Evolutionary conservation across 75 land plant genomes (phyloP).

Genomic region (Adiantum capillusveneris): DNA sequence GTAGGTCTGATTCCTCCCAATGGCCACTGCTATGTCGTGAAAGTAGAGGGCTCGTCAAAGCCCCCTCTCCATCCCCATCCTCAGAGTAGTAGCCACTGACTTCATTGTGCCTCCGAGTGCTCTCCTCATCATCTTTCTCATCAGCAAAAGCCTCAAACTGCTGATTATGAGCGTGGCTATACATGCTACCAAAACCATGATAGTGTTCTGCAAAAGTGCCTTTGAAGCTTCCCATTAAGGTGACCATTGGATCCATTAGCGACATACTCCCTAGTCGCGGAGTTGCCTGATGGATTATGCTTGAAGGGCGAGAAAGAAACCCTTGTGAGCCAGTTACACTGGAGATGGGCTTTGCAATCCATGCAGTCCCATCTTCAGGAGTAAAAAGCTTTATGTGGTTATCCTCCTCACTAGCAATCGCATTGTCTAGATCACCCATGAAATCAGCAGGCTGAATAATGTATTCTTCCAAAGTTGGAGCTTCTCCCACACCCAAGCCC

Average conservation of each 20-base stretch:
- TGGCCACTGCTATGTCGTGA: slow-evolving; percentile 39
- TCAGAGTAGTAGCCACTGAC: slow-evolving; percentile 46
- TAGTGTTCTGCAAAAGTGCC: slow-evolving; percentile 42
- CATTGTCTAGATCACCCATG: slow-evolving; percentile 19
- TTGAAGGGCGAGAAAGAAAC: slow-evolving; percentile 47
- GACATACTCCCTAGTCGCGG: slow-evolving; percentile 17
- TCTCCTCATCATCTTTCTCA: slow-evolving; percentile 55
- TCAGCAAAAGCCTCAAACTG: slow-evolving; percentile 13
- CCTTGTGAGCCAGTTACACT: slow-evolving; percentile 27
- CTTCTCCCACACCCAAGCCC: slow-evolving; percentile 73
- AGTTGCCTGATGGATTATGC: slow-evolving; percentile 26
- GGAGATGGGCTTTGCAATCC: slow-evolving; percentile 70
- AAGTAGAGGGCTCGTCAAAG: slow-evolving; percentile 56
- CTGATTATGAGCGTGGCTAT: slow-evolving; percentile 26
- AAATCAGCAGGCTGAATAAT: slow-evolving; percentile 66
- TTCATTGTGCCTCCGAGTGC: slow-evolving; percentile 26
- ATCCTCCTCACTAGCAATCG: slow-evolving; percentile 24
- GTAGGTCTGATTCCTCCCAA: slow-evolving; percentile 5
- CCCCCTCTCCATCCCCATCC: slow-evolving; percentile 44
- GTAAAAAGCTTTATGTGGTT: slow-evolving; percentile 54
- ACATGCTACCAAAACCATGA: slow-evolving; percentile 65
- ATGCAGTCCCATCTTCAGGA: slow-evolving; percentile 69
- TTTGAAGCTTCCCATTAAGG: slow-evolving; percentile 82
- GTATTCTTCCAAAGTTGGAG: slow-evolving; percentile 75
- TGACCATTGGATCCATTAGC: slow-evolving; percentile 80